Evolutionary conservation across 495 filamentous ascomycete genomes (phyloP), one percentile per base, ranked within the genome.

Genomic region (Articulospora tetracladia): DNA sequence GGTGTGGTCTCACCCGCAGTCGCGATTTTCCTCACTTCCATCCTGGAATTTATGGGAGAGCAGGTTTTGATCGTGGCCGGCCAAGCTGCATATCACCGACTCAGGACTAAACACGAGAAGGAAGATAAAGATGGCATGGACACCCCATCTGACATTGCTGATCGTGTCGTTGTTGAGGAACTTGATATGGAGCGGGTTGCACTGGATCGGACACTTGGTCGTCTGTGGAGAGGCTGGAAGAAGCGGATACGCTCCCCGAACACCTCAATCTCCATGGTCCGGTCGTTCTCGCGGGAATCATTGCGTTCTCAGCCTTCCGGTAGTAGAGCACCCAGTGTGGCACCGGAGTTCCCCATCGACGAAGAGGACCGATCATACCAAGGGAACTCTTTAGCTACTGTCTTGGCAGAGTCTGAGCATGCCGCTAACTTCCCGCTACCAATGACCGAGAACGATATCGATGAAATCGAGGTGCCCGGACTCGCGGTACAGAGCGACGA

Each of bases 191-290:
- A 98, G 70, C 93, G 94, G 58, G 77, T 98, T 60, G 94, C 93
- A 3, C 76, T 98, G 57, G 91, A 94, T 68, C 79, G 90, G 44
- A 93, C 90, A 13, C 74, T 99, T 2, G 93, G 95, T 15, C 79
- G 93, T 32, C 73, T 98, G 28, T 99, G 95, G 95, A 84, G 95
- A 66, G 88, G 90, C 28, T 99, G 95, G 95, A 90, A 93, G 69
- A 95, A 96, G 74, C 86, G 85, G 59, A 82, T 89, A 59, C 82
- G 86, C 34, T 77, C 77, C 19, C 78, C 80, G 6, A 66, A 47
- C 3, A 62, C 22, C 11, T 68, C 65, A 0, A 49, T 66, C 2
- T 68, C 67, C 15, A 60, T 66, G 58, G 44, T 23, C 44, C 61
- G 65, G 1, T 64, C 65, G 1, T 66, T 70, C 25, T 68, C 68